Conservation (phyloP, 176 grass and related monocot genomes). For the barley (Hordeum vulgare) region DNA sequence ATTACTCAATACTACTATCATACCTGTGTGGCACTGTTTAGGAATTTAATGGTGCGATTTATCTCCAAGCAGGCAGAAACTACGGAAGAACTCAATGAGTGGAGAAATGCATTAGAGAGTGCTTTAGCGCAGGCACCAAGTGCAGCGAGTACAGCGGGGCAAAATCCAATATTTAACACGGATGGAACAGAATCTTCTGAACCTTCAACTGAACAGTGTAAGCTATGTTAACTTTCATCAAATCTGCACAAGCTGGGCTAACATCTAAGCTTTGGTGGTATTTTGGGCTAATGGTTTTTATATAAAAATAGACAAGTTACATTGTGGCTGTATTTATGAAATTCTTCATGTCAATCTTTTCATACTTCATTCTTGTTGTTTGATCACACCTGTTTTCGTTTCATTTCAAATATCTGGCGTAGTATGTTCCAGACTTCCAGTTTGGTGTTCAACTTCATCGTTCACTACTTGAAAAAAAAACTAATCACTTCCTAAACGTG, state of each 20-base stretch:
- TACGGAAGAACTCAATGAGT: slow-evolving; percentile 79
- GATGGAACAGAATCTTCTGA: slow-evolving; percentile 50
- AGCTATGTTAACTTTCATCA: slow-evolving; percentile 16
- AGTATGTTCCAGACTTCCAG: not conserved
- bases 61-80: slow-evolving; percentile 70
- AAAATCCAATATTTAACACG: slow-evolving; percentile 76
- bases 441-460: not conserved
- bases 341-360: not conserved
- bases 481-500: not conserved
- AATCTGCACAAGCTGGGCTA: not conserved
- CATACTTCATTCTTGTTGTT: not conserved
- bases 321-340: not conserved
- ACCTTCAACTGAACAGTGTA: slow-evolving; percentile 65
- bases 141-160: slow-evolving; percentile 46
- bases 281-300: not conserved
- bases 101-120: slow-evolving; percentile 92
- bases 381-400: not conserved
- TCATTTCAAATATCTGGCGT: not conserved
- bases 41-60: slow-evolving; percentile 25
- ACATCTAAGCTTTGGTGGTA: not conserved
- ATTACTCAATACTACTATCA: not conserved
- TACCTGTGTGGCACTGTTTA: not conserved
- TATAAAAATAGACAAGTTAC: not conserved
- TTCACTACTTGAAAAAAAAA: not conserved
- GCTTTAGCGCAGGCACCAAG: slow-evolving; percentile 76